Evolutionary conservation across 2,329 filamentous ascomycete genomes (phyloP).

Genomic region (Curvularia eragrostidis): DNA sequence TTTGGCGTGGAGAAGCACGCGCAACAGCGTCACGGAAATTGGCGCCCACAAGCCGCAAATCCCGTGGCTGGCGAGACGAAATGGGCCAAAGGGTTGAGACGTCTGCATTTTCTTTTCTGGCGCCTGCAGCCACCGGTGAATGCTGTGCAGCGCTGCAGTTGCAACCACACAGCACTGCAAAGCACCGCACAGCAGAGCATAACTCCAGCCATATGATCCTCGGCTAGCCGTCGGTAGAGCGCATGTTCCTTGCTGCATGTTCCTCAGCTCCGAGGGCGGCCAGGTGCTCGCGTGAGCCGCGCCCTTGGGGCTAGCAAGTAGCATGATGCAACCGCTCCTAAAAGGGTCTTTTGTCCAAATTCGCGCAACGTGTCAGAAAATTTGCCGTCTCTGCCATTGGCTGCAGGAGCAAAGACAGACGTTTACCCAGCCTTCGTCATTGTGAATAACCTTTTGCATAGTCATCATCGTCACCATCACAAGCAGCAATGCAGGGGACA

Average conservation of each 20-base stretch:
- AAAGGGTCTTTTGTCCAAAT: conserved; percentile 13
- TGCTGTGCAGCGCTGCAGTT: conserved; percentile 14
- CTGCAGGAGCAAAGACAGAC: not conserved
- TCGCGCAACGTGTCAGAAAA: conserved; percentile 32
- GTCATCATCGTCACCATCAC: not conserved
- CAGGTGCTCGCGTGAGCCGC: conserved; percentile 31
- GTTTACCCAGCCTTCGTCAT: not conserved
- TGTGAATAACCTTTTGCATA: not conserved
- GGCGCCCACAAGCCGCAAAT: conserved; percentile 2
- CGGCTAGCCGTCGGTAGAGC: conserved; percentile 25
- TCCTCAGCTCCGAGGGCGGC: conserved; percentile 32
- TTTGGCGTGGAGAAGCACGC: conserved; percentile 38
- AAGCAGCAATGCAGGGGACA: not conserved
- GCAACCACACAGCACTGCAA: conserved; percentile 15
- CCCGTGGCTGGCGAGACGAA: conserved; percentile 26
- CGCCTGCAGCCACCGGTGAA: conserved; percentile 1
- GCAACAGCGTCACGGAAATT: conserved; percentile 20
- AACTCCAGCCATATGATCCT: conserved; percentile 35
- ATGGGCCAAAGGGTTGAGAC: conserved; percentile 19
- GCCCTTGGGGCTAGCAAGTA: conserved; percentile 10
- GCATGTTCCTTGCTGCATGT: conserved; percentile 21
- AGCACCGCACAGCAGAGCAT: too few relatives aligned
- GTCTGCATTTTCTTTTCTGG: conserved; percentile 9
- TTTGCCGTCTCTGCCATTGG: conserved; percentile 26
- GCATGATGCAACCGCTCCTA: conserved; percentile 14